A percentile compares a stretch with the other conserved stretches of the same genome.
These are phyloP conservation scores for Petunia secreta DNA, from an alignment of 257 asterid species.

Conservation along the genomic window DNA sequence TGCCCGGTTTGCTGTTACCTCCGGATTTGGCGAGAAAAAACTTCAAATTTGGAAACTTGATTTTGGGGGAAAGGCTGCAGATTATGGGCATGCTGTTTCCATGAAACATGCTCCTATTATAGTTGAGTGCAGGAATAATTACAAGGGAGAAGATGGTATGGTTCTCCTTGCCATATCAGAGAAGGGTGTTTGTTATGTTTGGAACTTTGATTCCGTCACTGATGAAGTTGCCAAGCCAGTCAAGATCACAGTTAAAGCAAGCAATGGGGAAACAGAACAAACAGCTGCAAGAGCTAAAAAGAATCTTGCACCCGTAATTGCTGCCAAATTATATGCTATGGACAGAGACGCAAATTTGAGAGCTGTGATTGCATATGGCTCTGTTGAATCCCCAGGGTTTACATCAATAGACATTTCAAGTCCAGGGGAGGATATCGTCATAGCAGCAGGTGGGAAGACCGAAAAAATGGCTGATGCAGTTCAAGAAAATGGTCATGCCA, in stretches of 20 bases:
- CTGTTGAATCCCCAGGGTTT: slow-evolving; percentile 36
- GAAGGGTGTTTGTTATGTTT: slow-evolving; percentile 39
- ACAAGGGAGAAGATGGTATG: slow-evolving; percentile 32
- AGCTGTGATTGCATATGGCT: slow-evolving; percentile 37
- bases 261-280: slow-evolving; percentile 22
- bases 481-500: slow-evolving; percentile 32
- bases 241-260: slow-evolving; percentile 33
- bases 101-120: slow-evolving; percentile 37
- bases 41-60: slow-evolving; percentile 41
- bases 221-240: slow-evolving; percentile 36
- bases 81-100: slow-evolving; percentile 33
- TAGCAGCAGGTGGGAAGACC: slow-evolving; percentile 27
- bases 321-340: slow-evolving; percentile 33
- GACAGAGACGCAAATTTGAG: slow-evolving; percentile 26
- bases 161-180: slow-evolving; percentile 41
- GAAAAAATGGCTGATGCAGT: slow-evolving; percentile 8
- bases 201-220: slow-evolving; percentile 36
- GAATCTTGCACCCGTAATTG: slow-evolving; percentile 29
- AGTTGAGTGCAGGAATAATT: slow-evolving; percentile 37
- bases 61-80: slow-evolving; percentile 24
- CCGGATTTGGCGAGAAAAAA: slow-evolving; percentile 36
- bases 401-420: slow-evolving; percentile 31
- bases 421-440: slow-evolving; percentile 35
- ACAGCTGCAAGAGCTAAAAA: slow-evolving; percentile 28
- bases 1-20: slow-evolving; percentile 38